Evolutionary conservation across 805 yeast genomes (phyloP).

Genomic region (Candida insectalens): DNA sequence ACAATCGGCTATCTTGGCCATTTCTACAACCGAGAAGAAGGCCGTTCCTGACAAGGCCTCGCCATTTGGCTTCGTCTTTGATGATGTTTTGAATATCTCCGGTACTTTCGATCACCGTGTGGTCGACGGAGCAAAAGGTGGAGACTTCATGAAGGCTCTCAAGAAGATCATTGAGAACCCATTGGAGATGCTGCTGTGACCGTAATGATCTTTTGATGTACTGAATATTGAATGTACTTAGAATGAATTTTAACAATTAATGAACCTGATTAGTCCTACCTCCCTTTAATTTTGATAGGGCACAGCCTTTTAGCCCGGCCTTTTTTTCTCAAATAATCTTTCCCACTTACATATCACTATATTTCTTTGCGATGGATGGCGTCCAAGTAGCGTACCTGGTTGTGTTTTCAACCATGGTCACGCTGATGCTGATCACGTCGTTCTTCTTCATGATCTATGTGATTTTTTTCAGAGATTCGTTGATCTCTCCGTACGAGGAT

Average conservation of each 20-base stretch:
- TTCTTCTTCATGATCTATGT: conserved; percentile 17
- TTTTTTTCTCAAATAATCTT: neutral
- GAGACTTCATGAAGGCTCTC: conserved; percentile 90
- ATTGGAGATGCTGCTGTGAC: conserved; percentile 78
- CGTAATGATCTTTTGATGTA: neutral
- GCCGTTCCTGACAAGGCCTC: conserved; percentile 89
- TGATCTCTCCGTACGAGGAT: conserved; percentile 6
- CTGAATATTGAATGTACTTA: neutral
- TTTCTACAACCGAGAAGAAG: conserved; percentile 85
- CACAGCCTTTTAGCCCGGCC: no score
- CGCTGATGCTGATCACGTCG: conserved; percentile 16
- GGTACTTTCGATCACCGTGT: conserved; percentile 97
- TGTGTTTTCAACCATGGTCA: conserved; percentile 17
- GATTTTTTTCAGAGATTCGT: conserved; percentile 16
- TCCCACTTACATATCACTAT: neutral
- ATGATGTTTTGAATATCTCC: conserved; percentile 82
- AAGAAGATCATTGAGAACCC: conserved; percentile 93
- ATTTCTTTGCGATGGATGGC: conserved; percentile 8
- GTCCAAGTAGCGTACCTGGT: conserved; percentile 16
- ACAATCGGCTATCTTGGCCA: conserved; percentile 87
- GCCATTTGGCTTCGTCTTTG: conserved; percentile 88
- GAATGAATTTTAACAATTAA: no score
- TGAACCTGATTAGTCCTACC: neutral
- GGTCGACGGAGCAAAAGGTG: conserved; percentile 96
- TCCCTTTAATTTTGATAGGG: neutral